Evolutionary conservation across 2,329 filamentous ascomycete species (phyloP), one percentile per base, ranked within the genome.

Genomic region (Macroventuria anomochaeta): DNA sequence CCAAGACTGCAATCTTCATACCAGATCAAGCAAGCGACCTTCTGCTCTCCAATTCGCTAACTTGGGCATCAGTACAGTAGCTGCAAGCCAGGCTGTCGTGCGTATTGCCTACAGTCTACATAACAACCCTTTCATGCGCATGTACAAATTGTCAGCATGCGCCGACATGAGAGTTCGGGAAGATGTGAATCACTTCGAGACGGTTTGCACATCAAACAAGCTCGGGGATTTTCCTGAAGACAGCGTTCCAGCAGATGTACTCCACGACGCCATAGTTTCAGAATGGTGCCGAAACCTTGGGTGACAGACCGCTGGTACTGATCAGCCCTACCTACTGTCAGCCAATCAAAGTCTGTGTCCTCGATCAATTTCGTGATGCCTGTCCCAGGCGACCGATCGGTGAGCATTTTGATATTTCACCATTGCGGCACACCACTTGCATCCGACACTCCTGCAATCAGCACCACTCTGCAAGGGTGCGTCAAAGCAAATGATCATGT

Each of bases 211-310:
- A 46, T 32, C 20, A 46, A 31, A 26, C 47, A 56, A 50, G 49
- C 54, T 58, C 57, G 55, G 36, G 28, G 37, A 43, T 26, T 39
- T 58, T 8, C 42, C 46, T 55, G 29, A 55, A 46, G 23, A 36
- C 20, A 44, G 31, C 32, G 48, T 62, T 60, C 59, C 38, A 58
- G 57, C 60, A 63, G 29, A 56, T 40, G 17, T 46, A 39, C 50
- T 52, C 43, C 43, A 43, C 47, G 43, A 26, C 52, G 54, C 50
- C 40, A 40, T 29, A 33, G 52, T 54, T 63, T 62, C 59, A 54
- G 17, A 55, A 46, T 55, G 29, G 21, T 51, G 55, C 59, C 59
- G 58, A 54, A 40, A 33, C 54, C 38, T 50, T 54, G 52, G 39
- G 23, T 40, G 25, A 41, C 29, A 54, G 58, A 52, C 54, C 57